phyloP scores from a whole-genome alignment of 306 rosid species.

The Lupinus albus region DNA sequence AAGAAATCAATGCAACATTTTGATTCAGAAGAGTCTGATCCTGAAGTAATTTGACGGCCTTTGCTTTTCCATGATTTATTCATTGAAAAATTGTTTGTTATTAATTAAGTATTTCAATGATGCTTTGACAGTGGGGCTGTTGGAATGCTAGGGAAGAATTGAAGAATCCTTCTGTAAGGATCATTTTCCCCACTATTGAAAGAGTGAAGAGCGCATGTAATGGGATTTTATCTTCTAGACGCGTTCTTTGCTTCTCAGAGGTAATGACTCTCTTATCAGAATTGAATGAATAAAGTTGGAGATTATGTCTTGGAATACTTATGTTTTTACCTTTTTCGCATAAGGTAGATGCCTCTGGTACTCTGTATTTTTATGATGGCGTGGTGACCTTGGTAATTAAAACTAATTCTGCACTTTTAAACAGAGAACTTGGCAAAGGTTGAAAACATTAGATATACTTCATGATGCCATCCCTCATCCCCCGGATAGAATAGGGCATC shows the following conservation, averaged over 20 bases:
- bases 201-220: slow-evolving; percentile 60
- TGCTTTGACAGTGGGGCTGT: slow-evolving; percentile 74
- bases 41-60: slow-evolving; percentile 56
- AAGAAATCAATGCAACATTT: slow-evolving; percentile 63
- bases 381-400: background rate
- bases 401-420: slow-evolving; percentile 39
- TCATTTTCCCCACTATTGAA: slow-evolving; percentile 73
- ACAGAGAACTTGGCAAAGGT: slow-evolving; percentile 79
- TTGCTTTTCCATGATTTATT: slow-evolving; percentile 3
- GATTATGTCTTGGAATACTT: slow-evolving; percentile 3
- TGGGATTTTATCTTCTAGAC: slow-evolving; percentile 70
- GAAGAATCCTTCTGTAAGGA: slow-evolving; percentile 67
- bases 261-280: slow-evolving; percentile 45
- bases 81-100: slow-evolving; percentile 22
- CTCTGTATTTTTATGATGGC: background rate
- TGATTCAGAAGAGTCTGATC: slow-evolving; percentile 86
- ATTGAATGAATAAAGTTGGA: slow-evolving; percentile 20
- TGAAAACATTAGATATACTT: slow-evolving; percentile 64
- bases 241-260: slow-evolving; percentile 81
- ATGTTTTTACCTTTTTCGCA: background rate
- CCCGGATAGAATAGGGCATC: slow-evolving; percentile 67
- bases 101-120: slow-evolving; percentile 36
- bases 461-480: slow-evolving; percentile 76
- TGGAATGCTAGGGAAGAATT: slow-evolving; percentile 75
- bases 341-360: slow-evolving; percentile 12